Base-by-base conservation (phyloP, 352 stramenopile species). In the Pythium dissotocum region DNA sequence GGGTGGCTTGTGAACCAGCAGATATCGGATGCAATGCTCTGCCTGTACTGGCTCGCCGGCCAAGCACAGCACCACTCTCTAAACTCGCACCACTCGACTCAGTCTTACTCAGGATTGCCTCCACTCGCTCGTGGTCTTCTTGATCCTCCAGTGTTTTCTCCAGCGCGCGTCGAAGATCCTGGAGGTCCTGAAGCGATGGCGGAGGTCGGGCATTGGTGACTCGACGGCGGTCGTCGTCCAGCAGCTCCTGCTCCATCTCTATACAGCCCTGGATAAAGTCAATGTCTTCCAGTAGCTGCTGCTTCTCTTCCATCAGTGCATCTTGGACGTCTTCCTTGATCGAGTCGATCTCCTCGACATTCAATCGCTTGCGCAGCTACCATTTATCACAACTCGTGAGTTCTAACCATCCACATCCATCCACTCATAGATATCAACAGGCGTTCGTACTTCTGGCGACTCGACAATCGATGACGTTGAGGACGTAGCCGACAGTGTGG, bases 221-320 rank as follows among this genome's bases (percentile, higher is more conserved):
- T 36, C 83, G 79, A 26, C 79, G 70, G 52, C 78, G 75, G 53
- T 94, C 86, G 26, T 91, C 84, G 38, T 93, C 84, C 26, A 94
- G 84, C 16, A 94, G 70, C 63, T 93, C 86, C 53, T 94, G 82
- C 57, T 94, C 86, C 86, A 94, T 94, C 70, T 94, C 86, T 21
- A 94, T 75, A 55, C 86, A 94, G 28, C 83, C 86, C 77, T 94
- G 86, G 12, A 93, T 88, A 63, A 94, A 94, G 28, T 94, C 86
- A 18, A 94, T 91, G 59, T 94, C 86, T 68, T 93, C 86, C 7
- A 94, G 75, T 2, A 94, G 56, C 57, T 89, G 73, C 40, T 81
- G 71, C 0, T 75, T 77, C 42, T 94, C 86, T 4, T 92, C 80
- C 12, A 72, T 32, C 33, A 94, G 44, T 2, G 86, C 84, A 1